Evolutionary conservation across 306 rosid species (phyloP).

Genomic region (Casuarina glauca): DNA sequence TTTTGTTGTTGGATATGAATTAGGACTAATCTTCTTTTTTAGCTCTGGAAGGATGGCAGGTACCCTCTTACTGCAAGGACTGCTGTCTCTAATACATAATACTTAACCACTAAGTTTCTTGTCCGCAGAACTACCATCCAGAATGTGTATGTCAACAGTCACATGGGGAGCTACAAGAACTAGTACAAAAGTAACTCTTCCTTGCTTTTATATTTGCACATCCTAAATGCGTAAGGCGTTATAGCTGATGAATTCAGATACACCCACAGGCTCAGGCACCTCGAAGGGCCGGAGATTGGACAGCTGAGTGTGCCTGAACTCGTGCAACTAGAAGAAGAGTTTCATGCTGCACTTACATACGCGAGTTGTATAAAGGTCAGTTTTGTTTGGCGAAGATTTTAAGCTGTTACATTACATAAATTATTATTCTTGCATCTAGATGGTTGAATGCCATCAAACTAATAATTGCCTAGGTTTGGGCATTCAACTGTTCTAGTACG

Average conservation of each 20-base stretch:
- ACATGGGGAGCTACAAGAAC: slow-evolving; percentile 21
- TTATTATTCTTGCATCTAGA: not conserved
- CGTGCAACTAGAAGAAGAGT: slow-evolving; percentile 23
- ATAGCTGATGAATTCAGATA: not conserved
- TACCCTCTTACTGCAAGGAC: not conserved
- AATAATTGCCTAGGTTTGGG: not conserved
- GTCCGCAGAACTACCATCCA: slow-evolving; percentile 18
- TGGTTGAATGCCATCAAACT: not conserved
- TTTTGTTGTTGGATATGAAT: not conserved
- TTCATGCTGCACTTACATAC: slow-evolving; percentile 22
- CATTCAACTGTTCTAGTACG: not conserved
- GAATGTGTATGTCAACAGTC: slow-evolving; percentile 10
- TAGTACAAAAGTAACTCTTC: slow-evolving; percentile 26
- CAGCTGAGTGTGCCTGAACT: slow-evolving; percentile 18
- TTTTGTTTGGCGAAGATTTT: not conserved
- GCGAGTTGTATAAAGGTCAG: slow-evolving; percentile 32
- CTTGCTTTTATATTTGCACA: not conserved
- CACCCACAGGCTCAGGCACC: slow-evolving; percentile 7
- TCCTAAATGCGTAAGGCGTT: not conserved
- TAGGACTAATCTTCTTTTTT: not conserved
- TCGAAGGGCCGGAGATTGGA: slow-evolving; percentile 26
- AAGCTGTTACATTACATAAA: not conserved
- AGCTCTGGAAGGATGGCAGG: not conserved
- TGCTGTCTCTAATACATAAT: not conserved
- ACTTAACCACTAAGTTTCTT: not conserved